Evolutionary conservation across 495 filamentous ascomycete species (phyloP), one percentile per base, ranked within the genome.

Genomic region (Podospora didyma): DNA sequence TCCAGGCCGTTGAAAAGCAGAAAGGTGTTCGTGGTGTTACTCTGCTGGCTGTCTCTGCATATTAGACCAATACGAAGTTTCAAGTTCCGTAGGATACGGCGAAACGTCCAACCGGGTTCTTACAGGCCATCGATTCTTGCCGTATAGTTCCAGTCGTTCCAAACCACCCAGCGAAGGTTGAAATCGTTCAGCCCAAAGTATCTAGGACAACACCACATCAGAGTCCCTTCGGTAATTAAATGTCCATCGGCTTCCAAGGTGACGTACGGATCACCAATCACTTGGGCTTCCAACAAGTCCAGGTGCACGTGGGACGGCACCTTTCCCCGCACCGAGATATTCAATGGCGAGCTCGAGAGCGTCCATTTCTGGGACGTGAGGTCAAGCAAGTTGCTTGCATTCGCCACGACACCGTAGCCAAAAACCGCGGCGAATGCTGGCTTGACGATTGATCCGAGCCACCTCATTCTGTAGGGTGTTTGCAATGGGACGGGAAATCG

Each of bases 1-100:
- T 88, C 85, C 10, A 87, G 72, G 5, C 85, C 85, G 58, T 88
- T 79, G 63, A 88, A 87, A 3, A 85, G 72, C 19, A 86, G 73
- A 69, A 75, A 85, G 1, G 78, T 81, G 12, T 24, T 55, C 14
- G 59, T 42, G 9, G 54, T 57, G 49, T 53, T 57, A 54, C 49
- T 61, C 17, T 19, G 50, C 6, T 51, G 24, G 67, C 55, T 69
- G 56, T 42, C 6, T 37, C 39, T 58, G 22, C 46, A 48, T 41
- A 46, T 44, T 39, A 53, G 22, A 1, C 39, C 11, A 39, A 28
- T 26, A 19, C 19, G 23, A 34, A 17, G 48, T 2, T 48, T 11
- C 41, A 21, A 21, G 3, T 10, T 16, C 17, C 5, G 35, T 12
- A 14, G 39, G 5, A 42, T 7, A 17, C 14, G 3, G 14, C 4